Conservation (phyloP, 2,329 filamentous ascomycete species). For the Akanthomyces uredinophilus region DNA sequence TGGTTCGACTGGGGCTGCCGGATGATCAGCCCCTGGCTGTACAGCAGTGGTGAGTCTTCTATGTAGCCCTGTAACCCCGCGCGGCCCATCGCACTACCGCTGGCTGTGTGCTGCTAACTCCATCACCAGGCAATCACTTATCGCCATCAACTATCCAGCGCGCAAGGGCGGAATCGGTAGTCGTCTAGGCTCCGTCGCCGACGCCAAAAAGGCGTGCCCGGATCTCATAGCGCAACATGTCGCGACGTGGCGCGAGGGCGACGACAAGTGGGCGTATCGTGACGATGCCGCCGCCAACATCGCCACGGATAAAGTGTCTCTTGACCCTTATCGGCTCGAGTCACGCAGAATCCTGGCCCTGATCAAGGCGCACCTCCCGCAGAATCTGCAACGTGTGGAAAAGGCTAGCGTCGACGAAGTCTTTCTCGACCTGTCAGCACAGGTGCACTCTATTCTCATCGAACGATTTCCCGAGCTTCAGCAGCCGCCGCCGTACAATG, state of each 20-base stretch:
- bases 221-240: slow-evolving; percentile 84
- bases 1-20: slow-evolving; percentile 71
- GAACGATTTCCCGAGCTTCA: slow-evolving; percentile 69
- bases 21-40: slow-evolving; percentile 82
- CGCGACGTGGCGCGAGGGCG: slow-evolving; percentile 88
- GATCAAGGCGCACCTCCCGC: slow-evolving; percentile 69
- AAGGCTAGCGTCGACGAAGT: slow-evolving; percentile 96
- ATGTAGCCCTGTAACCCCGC: not conserved
- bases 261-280: slow-evolving; percentile 87
- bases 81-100: not conserved
- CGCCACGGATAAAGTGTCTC: slow-evolving; percentile 82
- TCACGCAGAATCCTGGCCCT: slow-evolving; percentile 74
- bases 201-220: slow-evolving; percentile 84
- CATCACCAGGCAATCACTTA: slow-evolving; percentile 42
- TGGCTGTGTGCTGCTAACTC: not conserved
- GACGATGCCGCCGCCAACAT: slow-evolving; percentile 76
- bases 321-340: slow-evolving; percentile 86
- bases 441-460: slow-evolving; percentile 71
- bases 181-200: slow-evolving; percentile 70
- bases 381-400: slow-evolving; percentile 67
- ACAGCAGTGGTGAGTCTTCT: slow-evolving; percentile 68
- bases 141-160: slow-evolving; percentile 94
- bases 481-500: slow-evolving; percentile 65
- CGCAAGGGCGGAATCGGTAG: slow-evolving; percentile 68
- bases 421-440: slow-evolving; percentile 83